Evolutionary conservation across 371 early-diverging fungal genomes (phyloP), one percentile per base, ranked within the genome.

Genomic region (Mucor sp.): DNA sequence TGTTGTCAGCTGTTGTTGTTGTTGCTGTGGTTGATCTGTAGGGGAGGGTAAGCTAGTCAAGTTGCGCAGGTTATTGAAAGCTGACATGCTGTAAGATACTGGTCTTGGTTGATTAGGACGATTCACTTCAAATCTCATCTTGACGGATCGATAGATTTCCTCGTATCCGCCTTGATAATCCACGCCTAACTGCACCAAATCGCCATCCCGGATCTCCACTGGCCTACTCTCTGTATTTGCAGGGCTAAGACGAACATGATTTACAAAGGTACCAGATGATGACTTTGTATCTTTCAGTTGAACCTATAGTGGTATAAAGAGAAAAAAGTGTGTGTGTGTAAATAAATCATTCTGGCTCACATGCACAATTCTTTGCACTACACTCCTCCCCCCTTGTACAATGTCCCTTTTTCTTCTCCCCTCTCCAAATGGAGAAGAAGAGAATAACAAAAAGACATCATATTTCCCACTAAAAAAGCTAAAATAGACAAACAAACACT

Each of bases 181-280:
- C 17, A 97, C 91, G 32, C 99, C 99, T 53, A 98, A 88, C 74
- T 96, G 96, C 27, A 98, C 77, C 27, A 95, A 83, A 76, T 98
- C 98, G 17, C 95, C 95, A 79, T 97, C 95, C 69, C 91, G 88
- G 59, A 98, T 75, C 39, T 86, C 89, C 21, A 88, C 88, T 28
- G 96, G 91, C 59, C 86, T 74, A 58, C 94, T 93, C 71, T 96
- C 96, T 61, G 91, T 90, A 12, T 91, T 91, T 6, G 97, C 91
- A 12, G 95, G 89, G 55, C 93, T 90, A 21, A 98, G 77, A 5
- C 99, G 84, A 70, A 94, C 87, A 76, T 94, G 93, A 84, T 99
- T 99, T 48, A 97, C 79, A 74, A 97, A 99, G 14, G 99, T 98
- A 19, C 99, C 99, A 21, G 96, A 95, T 7, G 96, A 96, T 58